Evolutionary conservation across 345 rosid genomes (phyloP).

Genomic region (Eutrema japonicum): DNA sequence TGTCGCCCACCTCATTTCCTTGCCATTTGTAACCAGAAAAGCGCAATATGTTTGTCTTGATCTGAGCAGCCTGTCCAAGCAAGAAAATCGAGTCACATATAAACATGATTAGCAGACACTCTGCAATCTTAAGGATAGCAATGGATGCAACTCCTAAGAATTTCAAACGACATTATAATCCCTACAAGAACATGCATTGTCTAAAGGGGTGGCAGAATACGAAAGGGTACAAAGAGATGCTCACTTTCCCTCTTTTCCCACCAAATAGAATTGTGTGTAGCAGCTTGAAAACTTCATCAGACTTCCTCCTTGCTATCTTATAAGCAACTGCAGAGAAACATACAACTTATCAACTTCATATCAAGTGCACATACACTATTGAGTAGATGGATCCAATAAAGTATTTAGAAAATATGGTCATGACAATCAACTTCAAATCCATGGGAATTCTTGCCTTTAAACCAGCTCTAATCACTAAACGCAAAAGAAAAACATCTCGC

Average conservation of each 20-base stretch:
- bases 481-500: conserved; percentile 12
- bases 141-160: conserved; percentile 8
- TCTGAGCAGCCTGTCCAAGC: conserved; percentile 73
- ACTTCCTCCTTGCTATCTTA: conserved; percentile 78
- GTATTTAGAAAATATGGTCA: background rate
- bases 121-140: conserved; percentile 1
- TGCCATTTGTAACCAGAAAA: conserved; percentile 96
- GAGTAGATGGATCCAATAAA: conserved; percentile 1
- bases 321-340: conserved; percentile 64
- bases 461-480: conserved; percentile 11
- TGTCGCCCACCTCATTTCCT: conserved; percentile 70
- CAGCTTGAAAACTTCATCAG: conserved; percentile 72
- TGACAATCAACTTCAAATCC: conserved; percentile 6
- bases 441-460: conserved; percentile 3
- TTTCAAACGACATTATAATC: conserved; percentile 9
- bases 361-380: conserved; percentile 17
- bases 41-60: conserved; percentile 77
- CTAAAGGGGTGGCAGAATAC: conserved; percentile 14
- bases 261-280: conserved; percentile 73
- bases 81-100: conserved; percentile 41
- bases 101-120: conserved; percentile 13
- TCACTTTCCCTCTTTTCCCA: conserved; percentile 86
- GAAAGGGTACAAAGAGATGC: conserved; percentile 25
- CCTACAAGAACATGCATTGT: conserved; percentile 14
- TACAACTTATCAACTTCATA: conserved; percentile 8